A percentile compares a stretch with the other conserved stretches of the same genome.
These are phyloP conservation scores for Mycena olivaceomarginata DNA, from an alignment of 768 basidiomycete genomes.

Conservation along the genomic window DNA sequence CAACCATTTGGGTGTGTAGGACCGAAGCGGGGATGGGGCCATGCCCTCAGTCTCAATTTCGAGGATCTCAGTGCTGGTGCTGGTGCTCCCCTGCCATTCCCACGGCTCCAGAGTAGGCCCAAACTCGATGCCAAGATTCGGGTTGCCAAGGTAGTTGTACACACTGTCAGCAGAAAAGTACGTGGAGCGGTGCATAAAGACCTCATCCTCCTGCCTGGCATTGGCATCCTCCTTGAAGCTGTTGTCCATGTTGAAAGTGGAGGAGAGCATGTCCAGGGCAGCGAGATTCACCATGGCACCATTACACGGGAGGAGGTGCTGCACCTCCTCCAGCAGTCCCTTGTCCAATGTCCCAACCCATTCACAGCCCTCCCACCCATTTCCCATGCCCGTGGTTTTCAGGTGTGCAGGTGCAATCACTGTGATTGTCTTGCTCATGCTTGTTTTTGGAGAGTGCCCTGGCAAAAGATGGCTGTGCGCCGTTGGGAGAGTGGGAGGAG, in stretches of 20 bases:
- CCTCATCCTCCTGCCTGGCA: constrained; percentile 24
- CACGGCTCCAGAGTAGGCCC: constrained; percentile 45
- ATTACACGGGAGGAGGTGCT: constrained; percentile 15
- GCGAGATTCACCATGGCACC: constrained; percentile 29
- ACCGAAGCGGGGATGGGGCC: constrained; percentile 50
- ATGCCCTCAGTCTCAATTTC: constrained; percentile 53
- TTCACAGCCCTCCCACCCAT: constrained; percentile 57
- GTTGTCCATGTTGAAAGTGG: too few relatives aligned
- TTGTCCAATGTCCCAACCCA: constrained; percentile 72
- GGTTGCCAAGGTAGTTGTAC: constrained; percentile 77
- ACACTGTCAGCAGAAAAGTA: constrained; percentile 56
- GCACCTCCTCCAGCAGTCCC: constrained; percentile 48
- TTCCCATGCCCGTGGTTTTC: constrained; percentile 81
- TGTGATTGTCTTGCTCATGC: constrained; percentile 52
- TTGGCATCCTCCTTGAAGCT: constrained; percentile 42
- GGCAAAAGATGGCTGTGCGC: background rate
- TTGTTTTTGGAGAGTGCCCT: background rate
- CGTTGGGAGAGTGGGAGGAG: constrained; percentile 24
- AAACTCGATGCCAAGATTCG: constrained; percentile 74
- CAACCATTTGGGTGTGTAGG: too few relatives aligned
- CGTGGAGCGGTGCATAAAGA: constrained; percentile 40
- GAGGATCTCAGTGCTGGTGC: constrained; percentile 48
- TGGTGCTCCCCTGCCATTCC: constrained; percentile 45
- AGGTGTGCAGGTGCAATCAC: constrained; percentile 83
- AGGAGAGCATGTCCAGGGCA: constrained; percentile 24